These are phyloP conservation scores for Oidiodendron maius DNA, from an alignment of 495 filamentous ascomycete species.

Conservation along the genomic window DNA sequence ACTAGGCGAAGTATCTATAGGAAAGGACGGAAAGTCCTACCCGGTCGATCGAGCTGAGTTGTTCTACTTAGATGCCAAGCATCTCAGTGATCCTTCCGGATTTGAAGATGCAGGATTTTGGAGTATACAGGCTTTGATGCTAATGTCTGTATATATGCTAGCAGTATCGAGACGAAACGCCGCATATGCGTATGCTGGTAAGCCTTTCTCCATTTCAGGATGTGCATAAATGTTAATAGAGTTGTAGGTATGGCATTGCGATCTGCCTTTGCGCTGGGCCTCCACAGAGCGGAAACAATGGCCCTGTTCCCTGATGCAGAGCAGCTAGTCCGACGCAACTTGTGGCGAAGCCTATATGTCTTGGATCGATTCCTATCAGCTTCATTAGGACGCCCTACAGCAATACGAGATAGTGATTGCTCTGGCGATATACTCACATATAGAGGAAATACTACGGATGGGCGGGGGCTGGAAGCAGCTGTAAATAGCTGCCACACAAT, in stretches of 20 bases:
- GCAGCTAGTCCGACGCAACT: conserved; percentile 40
- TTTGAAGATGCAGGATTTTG: conserved; percentile 59
- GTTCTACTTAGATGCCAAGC: conserved; percentile 53
- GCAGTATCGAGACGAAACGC: conserved; percentile 50
- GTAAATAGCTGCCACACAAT: conserved; percentile 57
- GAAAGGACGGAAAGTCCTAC: neutral
- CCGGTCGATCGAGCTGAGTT: conserved; percentile 38
- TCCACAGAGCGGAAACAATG: conserved; percentile 58
- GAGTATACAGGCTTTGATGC: conserved; percentile 53
- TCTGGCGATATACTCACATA: conserved; percentile 38
- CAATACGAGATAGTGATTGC: conserved; percentile 58
- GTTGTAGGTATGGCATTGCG: conserved; percentile 55
- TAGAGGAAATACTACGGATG: conserved; percentile 26
- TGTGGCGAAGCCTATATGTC: conserved; percentile 57
- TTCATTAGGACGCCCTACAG: conserved; percentile 51
- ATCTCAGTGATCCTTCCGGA: conserved; percentile 45
- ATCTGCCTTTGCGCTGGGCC: conserved; percentile 51
- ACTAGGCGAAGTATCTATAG: conserved; percentile 21
- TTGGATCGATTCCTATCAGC: conserved; percentile 56
- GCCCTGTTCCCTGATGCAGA: conserved; percentile 39
- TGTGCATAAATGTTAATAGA: conserved; percentile 10
- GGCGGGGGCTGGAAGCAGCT: conserved; percentile 42
- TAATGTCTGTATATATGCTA: conserved; percentile 58
- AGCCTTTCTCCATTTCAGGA: conserved; percentile 11
- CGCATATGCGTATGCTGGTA: conserved; percentile 53